Evolutionary conservation across 805 yeast species (phyloP).

Genomic region (Sporopachydermia quercuum): DNA sequence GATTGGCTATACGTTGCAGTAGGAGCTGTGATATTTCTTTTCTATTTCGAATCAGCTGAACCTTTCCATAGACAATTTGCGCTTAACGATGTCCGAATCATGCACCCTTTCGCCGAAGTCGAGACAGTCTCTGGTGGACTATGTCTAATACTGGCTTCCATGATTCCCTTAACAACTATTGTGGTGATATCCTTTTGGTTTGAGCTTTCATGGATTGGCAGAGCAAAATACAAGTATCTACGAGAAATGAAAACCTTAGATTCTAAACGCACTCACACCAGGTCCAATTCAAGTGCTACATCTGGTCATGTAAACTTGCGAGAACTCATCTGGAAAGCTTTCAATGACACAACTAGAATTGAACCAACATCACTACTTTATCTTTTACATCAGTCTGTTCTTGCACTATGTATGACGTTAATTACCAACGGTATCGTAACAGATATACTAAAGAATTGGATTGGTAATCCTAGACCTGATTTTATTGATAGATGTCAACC

Average conservation of each 20-base stretch:
- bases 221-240: neutral
- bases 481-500: slow-evolving; percentile 30
- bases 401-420: slow-evolving; percentile 53
- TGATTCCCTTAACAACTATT: slow-evolving; percentile 34
- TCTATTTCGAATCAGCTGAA: slow-evolving; percentile 1
- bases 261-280: no score
- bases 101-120: slow-evolving; percentile 64
- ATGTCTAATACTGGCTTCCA: slow-evolving; percentile 38
- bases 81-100: slow-evolving; percentile 59
- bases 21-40: neutral
- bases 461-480: slow-evolving; percentile 89
- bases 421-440: slow-evolving; percentile 49
- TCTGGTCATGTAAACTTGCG: neutral
- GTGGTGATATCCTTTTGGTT: slow-evolving; percentile 17
- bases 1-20: neutral
- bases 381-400: slow-evolving; percentile 43
- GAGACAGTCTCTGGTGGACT: slow-evolving; percentile 53
- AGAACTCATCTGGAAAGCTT: neutral
- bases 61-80: slow-evolving; percentile 75
- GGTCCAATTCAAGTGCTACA: no score
- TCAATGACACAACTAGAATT: neutral
- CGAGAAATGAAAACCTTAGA: neutral
- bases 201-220: slow-evolving; percentile 6
- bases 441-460: slow-evolving; percentile 63
- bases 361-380: slow-evolving; percentile 20